Evolutionary conservation across 495 filamentous ascomycete genomes (phyloP), one percentile per base, ranked within the genome.

Genomic region (Tuber microsphaerosporum): DNA sequence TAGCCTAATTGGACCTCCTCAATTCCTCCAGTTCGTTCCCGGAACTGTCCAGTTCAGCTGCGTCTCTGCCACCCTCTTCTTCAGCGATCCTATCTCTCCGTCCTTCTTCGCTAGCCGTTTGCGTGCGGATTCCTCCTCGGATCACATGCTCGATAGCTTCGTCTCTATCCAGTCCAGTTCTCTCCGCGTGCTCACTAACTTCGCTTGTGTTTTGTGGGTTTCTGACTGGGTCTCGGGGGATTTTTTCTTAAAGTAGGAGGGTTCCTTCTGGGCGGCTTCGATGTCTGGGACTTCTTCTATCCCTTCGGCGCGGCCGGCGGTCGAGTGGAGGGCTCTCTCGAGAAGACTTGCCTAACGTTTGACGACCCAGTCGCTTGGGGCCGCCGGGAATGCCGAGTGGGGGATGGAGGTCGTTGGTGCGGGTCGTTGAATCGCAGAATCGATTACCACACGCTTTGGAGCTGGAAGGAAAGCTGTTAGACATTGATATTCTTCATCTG

Each of bases 401-500:
- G 77, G 77, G 71, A 79, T 78, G 0, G 70, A 61, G 0, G 41
- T 42, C 1, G 26, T 17, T 1, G 76, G 77, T 26, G 75, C 26
- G 12, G 20, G 19, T 5, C 37, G 37, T 19, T 71, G 72, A 34
- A 26, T 65, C 22, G 34, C 17, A 7, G 74, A 73, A 37, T 79
- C 77, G 2, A 61, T 17, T 46, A 79, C 72, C 1, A 31, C 39
- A 1, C 77, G 73, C 6, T 43, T 44, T 0, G 73, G 44, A 0
- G 45, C 7, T 26, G 70, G 69, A 12, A 79, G 48, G 68, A 79
- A 79, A 0, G 51, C 34, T 0, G n/a, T 44, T 22, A 79, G 34
- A 9, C 76, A 70, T 2, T 73, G 37, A 20, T 79, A 45, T 48
- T 79, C 77, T 0, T 31, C 70, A 19, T 79, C 77, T 0, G 77